These are phyloP conservation scores for Tulasnella sp. DNA, from an alignment of 768 basidiomycete species.

Conservation along the genomic window DNA sequence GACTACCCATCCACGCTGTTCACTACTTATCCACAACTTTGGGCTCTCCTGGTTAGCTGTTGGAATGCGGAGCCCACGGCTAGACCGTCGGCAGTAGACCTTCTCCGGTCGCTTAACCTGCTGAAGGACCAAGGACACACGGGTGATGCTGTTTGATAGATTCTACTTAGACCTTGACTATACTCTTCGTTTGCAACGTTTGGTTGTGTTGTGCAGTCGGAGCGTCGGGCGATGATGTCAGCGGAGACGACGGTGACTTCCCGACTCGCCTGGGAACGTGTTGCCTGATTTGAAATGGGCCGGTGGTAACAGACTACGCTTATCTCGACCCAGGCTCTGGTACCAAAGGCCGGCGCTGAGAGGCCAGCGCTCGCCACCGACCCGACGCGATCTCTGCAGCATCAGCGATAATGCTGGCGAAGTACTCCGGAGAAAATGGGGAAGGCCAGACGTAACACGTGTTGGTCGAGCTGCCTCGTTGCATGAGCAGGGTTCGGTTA, in stretches of 20 bases:
- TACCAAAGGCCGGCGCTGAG: background rate
- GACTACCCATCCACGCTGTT: background rate
- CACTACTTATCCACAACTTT: background rate
- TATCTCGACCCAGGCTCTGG: background rate
- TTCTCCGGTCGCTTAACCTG: background rate
- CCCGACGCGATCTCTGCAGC: background rate
- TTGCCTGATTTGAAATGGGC: background rate
- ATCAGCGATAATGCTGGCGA: background rate
- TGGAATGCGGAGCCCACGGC: background rate
- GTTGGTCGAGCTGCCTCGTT: slow-evolving; percentile 21
- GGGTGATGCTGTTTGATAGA: background rate
- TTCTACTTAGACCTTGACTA: background rate
- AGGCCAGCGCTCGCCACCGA: background rate
- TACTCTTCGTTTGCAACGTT: too few relatives aligned
- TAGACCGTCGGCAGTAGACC: background rate
- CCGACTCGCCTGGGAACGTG: background rate
- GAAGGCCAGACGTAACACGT: slow-evolving; percentile 6
- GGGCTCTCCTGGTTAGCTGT: background rate
- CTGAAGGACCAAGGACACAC: background rate
- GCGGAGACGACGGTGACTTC: background rate
- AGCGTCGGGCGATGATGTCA: background rate
- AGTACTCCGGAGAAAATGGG: background rate
- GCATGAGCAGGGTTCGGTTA: slow-evolving; percentile 21
- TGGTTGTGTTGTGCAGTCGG: background rate
- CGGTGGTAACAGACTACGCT: slow-evolving; percentile 4